These are phyloP conservation scores for Lactifluus echinatus DNA, from an alignment of 768 basidiomycete species.

Conservation along the genomic window DNA sequence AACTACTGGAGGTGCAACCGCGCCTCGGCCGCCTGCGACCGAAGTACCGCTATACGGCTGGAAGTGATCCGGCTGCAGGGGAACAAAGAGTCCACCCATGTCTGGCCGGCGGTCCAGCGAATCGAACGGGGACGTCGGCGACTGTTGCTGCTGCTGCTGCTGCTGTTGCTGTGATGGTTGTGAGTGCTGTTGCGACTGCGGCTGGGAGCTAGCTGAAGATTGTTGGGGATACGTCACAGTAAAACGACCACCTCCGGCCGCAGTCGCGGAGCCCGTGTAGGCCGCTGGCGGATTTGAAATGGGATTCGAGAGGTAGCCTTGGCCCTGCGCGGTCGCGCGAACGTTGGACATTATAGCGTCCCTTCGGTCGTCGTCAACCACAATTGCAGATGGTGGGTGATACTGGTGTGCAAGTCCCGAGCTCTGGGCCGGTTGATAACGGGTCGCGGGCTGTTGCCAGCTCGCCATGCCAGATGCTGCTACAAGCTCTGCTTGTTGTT, in stretches of 20 bases:
- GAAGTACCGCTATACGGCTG: slow-evolving; percentile 38
- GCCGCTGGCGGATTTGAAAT: slow-evolving; percentile 73
- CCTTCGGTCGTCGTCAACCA: slow-evolving; percentile 61
- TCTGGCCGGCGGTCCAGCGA: slow-evolving; percentile 55
- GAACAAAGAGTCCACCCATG: slow-evolving; percentile 63
- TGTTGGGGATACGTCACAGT: slow-evolving; percentile 39
- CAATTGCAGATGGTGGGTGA: slow-evolving; percentile 52
- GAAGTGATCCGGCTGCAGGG: slow-evolving; percentile 79
- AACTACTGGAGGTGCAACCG: slow-evolving; percentile 44
- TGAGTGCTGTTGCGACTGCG: slow-evolving; percentile 8
- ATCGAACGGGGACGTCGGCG: slow-evolving; percentile 42
- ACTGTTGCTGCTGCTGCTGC: slow-evolving; percentile 29
- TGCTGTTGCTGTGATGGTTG: slow-evolving; percentile 28
- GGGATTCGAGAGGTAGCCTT: slow-evolving; percentile 30
- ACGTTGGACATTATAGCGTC: slow-evolving; percentile 81
- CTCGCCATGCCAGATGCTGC: slow-evolving; percentile 49
- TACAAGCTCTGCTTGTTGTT: slow-evolving; percentile 86
- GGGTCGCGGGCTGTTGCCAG: slow-evolving; percentile 37
- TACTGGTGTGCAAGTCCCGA: slow-evolving; percentile 59
- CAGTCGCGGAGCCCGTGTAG: slow-evolving; percentile 45
- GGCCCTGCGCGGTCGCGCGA: slow-evolving; percentile 47
- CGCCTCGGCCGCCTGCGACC: slow-evolving; percentile 30
- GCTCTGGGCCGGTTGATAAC: slow-evolving; percentile 53
- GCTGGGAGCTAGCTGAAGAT: slow-evolving; percentile 23
- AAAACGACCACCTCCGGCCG: slow-evolving; percentile 55